Conservation (phyloP, 371 early-diverging fungal species). For the Rhizopus delemar region DNA sequence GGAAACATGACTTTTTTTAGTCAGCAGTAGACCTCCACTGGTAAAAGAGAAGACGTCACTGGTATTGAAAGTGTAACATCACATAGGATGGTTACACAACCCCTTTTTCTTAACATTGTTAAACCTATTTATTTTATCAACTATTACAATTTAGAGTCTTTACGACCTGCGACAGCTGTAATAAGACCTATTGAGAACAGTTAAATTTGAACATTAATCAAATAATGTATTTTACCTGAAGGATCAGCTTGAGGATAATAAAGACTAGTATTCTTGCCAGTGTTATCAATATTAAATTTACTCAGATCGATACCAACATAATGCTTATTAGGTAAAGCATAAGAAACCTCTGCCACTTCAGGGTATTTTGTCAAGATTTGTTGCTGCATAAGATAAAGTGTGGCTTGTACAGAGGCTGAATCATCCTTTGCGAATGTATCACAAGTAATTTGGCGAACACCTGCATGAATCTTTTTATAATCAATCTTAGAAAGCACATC, state of each 20-base stretch:
- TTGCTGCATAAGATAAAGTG: slow-evolving; percentile 72
- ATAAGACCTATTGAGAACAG: slow-evolving; percentile 52
- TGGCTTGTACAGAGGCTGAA: slow-evolving; percentile 76
- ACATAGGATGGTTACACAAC: not conserved
- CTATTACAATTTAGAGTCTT: slow-evolving; percentile 46
- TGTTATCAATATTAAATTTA: slow-evolving; percentile 76
- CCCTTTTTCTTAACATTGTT: not conserved
- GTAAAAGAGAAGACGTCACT: too few species aligned
- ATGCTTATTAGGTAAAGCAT: slow-evolving; percentile 85
- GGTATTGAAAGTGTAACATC: too few species aligned
- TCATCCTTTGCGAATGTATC: slow-evolving; percentile 72
- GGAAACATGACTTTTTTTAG: too few species aligned
- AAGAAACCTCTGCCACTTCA: slow-evolving; percentile 66
- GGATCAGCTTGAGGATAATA: slow-evolving; percentile 80
- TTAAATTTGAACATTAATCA: not conserved
- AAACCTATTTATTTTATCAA: not conserved
- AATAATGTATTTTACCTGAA: slow-evolving; percentile 50
- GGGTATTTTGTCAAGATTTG: slow-evolving; percentile 63
- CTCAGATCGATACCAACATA: slow-evolving; percentile 76
- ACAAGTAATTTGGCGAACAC: slow-evolving; percentile 61
- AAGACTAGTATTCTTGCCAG: slow-evolving; percentile 66
- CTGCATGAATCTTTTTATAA: slow-evolving; percentile 61
- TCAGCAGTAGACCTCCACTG: too few species aligned
- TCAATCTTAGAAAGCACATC: slow-evolving; percentile 49
- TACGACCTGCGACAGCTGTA: slow-evolving; percentile 72